Evolutionary conservation across 331 rosid species (phyloP), one percentile per base, ranked within the genome.

Genomic region (Pyracantha coccinea): DNA sequence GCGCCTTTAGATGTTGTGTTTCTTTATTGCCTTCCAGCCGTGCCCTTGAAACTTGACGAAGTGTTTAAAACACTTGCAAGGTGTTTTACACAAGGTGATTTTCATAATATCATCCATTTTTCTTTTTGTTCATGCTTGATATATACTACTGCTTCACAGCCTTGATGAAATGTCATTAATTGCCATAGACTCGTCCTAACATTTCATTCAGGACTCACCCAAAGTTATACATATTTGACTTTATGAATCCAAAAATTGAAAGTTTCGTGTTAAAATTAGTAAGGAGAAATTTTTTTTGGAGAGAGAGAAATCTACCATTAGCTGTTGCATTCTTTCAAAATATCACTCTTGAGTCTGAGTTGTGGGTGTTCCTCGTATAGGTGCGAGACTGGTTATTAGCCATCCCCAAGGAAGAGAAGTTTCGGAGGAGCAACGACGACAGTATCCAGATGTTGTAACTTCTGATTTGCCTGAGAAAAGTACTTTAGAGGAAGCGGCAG

Each of bases 21-120:
- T 72, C 97, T 94, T 78, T 94, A 91, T 79, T 91, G 87, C 71
- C 90, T 94, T 7, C 97, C 99, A 25, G 97, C 89, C 17, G 29
- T 90, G 80, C 87, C 97, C 20, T 90, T 86, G 38, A 68, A 82
- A 54, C 93, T 90, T 32, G 85, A 38, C 15, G 78, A 85, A 3
- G 65, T 90, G 76, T 75, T 94, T 41, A 89, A 74, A 17, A 83
- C 92, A 55, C 85, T 94, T 73, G 85, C 93, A 52, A 77, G 72
- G 45, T 86, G 69, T 61, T 83, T 85, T 84, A 68, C 73, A 3
- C 88, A 89, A 1, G 97, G 99, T 90, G 20, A 75, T 54, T 76
- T 74, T 75, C 20, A 3, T 68, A 27, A 27, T 31, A 15, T 69
- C 25, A 38, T 69, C 33, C 21, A 13, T 50, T 53, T 31, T 63